A percentile compares a stretch with the other conserved stretches of the same genome.
Conservation (phyloP, 2,329 filamentous ascomycete genomes). For the Trichophyton benhamiae region DNA sequence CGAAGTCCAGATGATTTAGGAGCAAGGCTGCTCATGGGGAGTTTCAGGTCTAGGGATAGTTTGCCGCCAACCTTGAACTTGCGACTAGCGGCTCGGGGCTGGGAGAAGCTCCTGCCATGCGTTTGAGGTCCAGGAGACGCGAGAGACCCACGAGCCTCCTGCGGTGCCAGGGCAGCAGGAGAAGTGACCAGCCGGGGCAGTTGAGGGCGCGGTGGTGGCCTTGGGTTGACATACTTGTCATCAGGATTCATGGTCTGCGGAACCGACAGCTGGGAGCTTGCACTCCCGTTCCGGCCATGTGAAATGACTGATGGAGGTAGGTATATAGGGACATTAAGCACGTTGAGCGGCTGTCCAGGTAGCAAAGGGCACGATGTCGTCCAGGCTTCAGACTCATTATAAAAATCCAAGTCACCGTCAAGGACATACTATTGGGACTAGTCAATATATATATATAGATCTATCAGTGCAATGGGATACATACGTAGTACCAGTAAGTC, state of each 20-base stretch:
- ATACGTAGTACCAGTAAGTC: conserved; percentile 91
- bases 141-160: conserved; percentile 14
- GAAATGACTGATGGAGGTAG: conserved; percentile 34
- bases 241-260: conserved; percentile 65
- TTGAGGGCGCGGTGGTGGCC: conserved; percentile 43
- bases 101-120: conserved; percentile 23
- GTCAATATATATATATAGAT: neutral
- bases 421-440: conserved; percentile 75
- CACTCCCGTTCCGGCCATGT: conserved; percentile 52
- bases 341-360: conserved; percentile 78
- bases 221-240: conserved; percentile 61
- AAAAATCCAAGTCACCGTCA: conserved; percentile 62
- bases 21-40: conserved; percentile 24
- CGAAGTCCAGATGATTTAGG: conserved; percentile 27
- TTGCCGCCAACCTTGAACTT: conserved; percentile 17
- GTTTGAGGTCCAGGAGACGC: conserved; percentile 16
- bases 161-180: conserved; percentile 16
- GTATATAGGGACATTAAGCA: conserved; percentile 67
- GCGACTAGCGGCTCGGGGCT: conserved; percentile 22
- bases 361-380: conserved; percentile 75
- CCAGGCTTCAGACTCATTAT: conserved; percentile 58
- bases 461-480: conserved; percentile 25
- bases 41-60: conserved; percentile 17
- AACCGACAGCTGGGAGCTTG: conserved; percentile 41
- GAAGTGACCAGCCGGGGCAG: conserved; percentile 36